A percentile compares a stretch with the other conserved stretches of the same genome.
Conservation (phyloP, 176 grass and related monocot species). For the Thinopyrum elongatum region DNA sequence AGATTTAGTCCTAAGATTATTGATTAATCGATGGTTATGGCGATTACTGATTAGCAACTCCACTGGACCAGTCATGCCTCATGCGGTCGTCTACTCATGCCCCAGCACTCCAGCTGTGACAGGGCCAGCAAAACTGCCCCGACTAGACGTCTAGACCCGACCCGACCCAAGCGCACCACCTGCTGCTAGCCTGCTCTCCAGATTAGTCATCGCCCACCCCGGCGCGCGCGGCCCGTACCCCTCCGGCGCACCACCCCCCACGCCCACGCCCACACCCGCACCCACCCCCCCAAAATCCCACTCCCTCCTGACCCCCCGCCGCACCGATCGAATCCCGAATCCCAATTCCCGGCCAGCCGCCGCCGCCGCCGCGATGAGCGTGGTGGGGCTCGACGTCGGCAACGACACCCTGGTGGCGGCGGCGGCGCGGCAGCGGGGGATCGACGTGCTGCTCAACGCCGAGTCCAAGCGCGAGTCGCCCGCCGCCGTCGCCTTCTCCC, state of each 20-base stretch:
- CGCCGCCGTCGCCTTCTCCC: slow-evolving; percentile 72
- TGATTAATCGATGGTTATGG: no score
- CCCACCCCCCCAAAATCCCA: background rate
- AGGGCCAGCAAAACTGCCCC: no score
- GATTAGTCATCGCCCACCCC: background rate
- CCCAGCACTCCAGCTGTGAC: no score
- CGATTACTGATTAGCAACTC: no score
- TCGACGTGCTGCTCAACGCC: slow-evolving; percentile 80
- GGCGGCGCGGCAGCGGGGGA: slow-evolving; percentile 61
- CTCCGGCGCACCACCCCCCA: slow-evolving; percentile 16
- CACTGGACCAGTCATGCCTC: no score
- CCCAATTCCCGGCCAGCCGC: slow-evolving; percentile 2
- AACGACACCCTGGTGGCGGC: slow-evolving; percentile 80
- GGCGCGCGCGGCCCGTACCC: background rate
- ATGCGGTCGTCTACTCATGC: no score
- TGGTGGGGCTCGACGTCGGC: slow-evolving; percentile 82
- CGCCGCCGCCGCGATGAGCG: slow-evolving; percentile 42
- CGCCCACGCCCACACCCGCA: background rate
- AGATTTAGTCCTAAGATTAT: no score
- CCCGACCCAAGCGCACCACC: no score
- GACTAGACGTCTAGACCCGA: no score
- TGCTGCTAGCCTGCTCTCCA: no score
- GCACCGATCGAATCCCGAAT: slow-evolving; percentile 30
- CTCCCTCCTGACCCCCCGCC: background rate
- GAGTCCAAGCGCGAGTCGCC: slow-evolving; percentile 88